These are phyloP conservation scores for Cercospora sp. DNA, from an alignment of 2,329 filamentous ascomycete species.

Conservation along the genomic window DNA sequence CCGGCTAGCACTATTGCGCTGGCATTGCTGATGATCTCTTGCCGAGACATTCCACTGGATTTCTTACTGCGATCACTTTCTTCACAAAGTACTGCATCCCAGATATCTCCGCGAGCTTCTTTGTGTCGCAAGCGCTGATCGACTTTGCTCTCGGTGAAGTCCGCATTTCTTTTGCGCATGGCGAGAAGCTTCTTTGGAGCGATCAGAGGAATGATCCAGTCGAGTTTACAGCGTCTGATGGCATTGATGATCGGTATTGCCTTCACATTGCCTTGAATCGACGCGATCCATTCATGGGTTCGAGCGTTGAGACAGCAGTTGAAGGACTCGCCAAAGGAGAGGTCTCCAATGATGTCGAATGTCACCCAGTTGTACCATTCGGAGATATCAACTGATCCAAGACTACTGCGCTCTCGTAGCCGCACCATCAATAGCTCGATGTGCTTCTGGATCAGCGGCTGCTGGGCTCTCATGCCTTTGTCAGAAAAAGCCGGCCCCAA, in stretches of 20 bases:
- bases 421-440: background rate
- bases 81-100: background rate
- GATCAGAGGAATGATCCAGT: background rate
- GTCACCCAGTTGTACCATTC: constrained; percentile 1
- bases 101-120: background rate
- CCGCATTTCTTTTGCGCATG: background rate
- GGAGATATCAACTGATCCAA: background rate
- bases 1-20: constrained; percentile 71
- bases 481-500: constrained; percentile 11
- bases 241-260: background rate
- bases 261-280: background rate
- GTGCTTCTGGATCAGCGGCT: background rate
- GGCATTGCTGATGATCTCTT: constrained; percentile 64
- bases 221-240: background rate
- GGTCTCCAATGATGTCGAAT: background rate
- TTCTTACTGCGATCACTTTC: background rate
- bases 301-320: background rate
- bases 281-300: background rate
- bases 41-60: background rate
- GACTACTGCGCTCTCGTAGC: background rate
- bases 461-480: background rate
- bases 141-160: background rate
- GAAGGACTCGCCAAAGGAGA: background rate
- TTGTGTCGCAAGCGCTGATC: background rate
- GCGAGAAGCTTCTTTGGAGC: background rate